phyloP scores from a whole-genome alignment of 1,139 yeast genomes.

The Blastobotrys buckinghamii region DNA sequence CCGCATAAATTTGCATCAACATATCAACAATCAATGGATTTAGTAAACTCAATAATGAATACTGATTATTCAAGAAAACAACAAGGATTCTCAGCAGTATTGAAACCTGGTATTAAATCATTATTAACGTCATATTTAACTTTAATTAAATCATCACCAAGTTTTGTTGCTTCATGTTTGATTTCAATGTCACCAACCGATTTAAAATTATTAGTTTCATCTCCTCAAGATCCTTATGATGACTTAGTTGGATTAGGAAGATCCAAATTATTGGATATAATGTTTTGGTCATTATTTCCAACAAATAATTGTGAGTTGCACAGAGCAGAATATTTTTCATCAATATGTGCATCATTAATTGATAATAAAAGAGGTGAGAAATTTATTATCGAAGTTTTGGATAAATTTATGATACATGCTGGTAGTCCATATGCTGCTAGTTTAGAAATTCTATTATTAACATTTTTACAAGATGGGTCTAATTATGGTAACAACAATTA shows the following conservation, averaged over 20 bases:
- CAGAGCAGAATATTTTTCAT: conserved; percentile 30
- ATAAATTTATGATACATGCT: conserved; percentile 20
- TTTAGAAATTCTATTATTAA: conserved; percentile 21
- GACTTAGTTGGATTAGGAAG: conserved; percentile 26
- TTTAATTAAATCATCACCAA: conserved; percentile 33
- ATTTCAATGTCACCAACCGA: conserved; percentile 26
- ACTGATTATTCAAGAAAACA: conserved; percentile 18
- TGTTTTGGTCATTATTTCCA: conserved; percentile 31
- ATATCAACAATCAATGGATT: conserved; percentile 25
- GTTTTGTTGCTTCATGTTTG: conserved; percentile 31
- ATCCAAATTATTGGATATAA: conserved; percentile 29
- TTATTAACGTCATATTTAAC: conserved; percentile 32
- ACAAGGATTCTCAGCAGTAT: conserved; percentile 18
- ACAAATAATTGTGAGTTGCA: conserved; percentile 22
- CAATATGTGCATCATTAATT: conserved; percentile 23
- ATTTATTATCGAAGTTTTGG: conserved; percentile 22
- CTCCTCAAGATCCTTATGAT: conserved; percentile 23
- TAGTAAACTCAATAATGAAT: conserved; percentile 22
- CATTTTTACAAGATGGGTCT: conserved; percentile 25
- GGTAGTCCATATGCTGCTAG: conserved; percentile 22
- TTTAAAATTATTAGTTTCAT: conserved; percentile 19
- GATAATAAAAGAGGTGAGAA: conserved; percentile 21
- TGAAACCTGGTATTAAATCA: conserved; percentile 25
- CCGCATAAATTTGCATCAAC: conserved; percentile 23
- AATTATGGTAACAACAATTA: not conserved